These are phyloP conservation scores for Striga hermonthica DNA, from an alignment of 305 asterid species.

Conservation along the genomic window DNA sequence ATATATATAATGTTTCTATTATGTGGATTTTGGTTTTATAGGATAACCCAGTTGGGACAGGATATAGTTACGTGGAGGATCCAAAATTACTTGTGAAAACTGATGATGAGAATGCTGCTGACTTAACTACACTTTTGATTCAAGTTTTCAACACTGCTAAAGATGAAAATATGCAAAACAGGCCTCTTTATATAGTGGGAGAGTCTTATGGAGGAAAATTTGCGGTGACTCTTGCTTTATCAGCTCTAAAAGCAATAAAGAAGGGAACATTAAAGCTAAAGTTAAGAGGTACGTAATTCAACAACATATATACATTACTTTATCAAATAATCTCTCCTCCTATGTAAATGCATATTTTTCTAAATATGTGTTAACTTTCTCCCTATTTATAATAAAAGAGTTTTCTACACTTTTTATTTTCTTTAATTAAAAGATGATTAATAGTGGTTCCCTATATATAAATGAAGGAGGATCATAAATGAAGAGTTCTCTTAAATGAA, in stretches of 20 bases:
- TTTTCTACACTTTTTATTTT: too few relatives aligned
- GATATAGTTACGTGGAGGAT: slow-evolving; percentile 92
- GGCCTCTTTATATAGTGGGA: slow-evolving; percentile 38
- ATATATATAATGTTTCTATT: background rate
- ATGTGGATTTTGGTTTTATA: slow-evolving; percentile 24
- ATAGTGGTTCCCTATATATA: too few relatives aligned
- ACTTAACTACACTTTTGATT: slow-evolving; percentile 68
- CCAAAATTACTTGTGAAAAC: slow-evolving; percentile 55
- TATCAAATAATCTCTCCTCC: background rate
- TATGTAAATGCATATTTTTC: too few relatives aligned
- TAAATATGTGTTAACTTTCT: too few relatives aligned
- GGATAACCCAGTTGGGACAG: slow-evolving; percentile 99
- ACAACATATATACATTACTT: background rate
- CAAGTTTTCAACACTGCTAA: slow-evolving; percentile 57
- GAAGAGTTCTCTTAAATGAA: too few relatives aligned
- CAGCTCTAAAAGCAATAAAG: background rate
- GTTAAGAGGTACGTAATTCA: background rate
- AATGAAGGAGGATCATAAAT: too few relatives aligned
- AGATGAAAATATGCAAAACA: slow-evolving; percentile 61
- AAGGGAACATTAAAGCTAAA: background rate
- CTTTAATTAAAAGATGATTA: too few relatives aligned
- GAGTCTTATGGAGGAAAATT: slow-evolving; percentile 8
- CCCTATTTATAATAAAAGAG: too few relatives aligned
- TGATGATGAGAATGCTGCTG: slow-evolving; percentile 80
- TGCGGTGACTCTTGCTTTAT: background rate